Base-by-base conservation (phyloP, 345 rosid species). In the Eutrema japonicum region DNA sequence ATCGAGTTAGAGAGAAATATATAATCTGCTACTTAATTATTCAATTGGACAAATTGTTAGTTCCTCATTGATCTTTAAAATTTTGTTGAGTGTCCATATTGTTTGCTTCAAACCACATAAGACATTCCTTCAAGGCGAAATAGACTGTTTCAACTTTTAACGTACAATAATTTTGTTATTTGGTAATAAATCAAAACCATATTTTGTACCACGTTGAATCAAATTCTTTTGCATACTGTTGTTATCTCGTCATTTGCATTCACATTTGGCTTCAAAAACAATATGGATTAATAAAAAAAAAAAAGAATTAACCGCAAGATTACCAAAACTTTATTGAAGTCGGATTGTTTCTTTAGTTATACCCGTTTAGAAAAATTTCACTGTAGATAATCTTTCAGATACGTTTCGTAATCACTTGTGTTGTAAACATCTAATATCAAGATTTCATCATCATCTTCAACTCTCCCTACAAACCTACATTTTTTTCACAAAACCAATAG, bases 381-480 rank as follows among this genome's bases (percentile, higher is more conserved):
- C 10, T 30, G 41, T 61, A 10, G 14, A 60, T 4, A 8, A 14
- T 10, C 13, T 40, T 51, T 40, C 33, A 49, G 59, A 60, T n/a
- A n/a, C n/a, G 41, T 45, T 22, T 60, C 38, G 58, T 37, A 49
- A 71, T 41, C 67, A 49, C 18, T 49, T 8, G 50, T 50, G 57
- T 22, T 58, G 51, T 45, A 71, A 71, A 71, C 33, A 18, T 71
- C 52, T 61, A 51, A 61, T 51, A 50, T 41, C 45, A 66, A 66
- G 27, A 18, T 58, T 47, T 47, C 66, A 41, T 55, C 41, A 3
- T 35, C n/a, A 36, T 49, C 59, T 38, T 66, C 72, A 49, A 3
- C 59, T 42, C 74, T 70, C 48, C 12, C 36, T 38, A 47, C 30
- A 57, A 46, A 37, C 59, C 66, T 74, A 60, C 67, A 65, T 22